Base-by-base conservation (phyloP, 768 basidiomycete genomes). In the Boletus rubropictus region DNA sequence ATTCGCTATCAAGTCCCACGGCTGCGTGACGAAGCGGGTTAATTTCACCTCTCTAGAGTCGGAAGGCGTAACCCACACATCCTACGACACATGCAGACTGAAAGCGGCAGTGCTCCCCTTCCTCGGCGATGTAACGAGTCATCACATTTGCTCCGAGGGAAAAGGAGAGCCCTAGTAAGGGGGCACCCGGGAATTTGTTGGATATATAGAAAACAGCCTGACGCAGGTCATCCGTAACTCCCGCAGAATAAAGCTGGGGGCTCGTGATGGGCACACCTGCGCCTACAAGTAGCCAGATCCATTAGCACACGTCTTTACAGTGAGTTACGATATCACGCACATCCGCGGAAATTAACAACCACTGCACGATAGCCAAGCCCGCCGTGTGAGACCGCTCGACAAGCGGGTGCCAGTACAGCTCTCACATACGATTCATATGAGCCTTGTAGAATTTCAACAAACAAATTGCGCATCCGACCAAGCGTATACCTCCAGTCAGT, bases 61-160 rank as follows among this genome's bases (percentile, higher is more conserved):
- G 37, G 33, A 25, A 50, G 14, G 18, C 29, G 17, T 18, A 37
- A 73, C 85, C 64, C 69, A 92, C 84, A 67, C 89, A 88, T 62
- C 72, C 88, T 15, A 92, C 69, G 15, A 76, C 79, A 67, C 82
- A 84, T 25, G 79, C 86, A 4, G 82, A 79, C 44, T 66, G 66
- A 27, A 92, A 64, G 49, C 85, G 77, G 57, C 80, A 78, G 18
- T 70, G 58, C 31, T 72, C 71, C 12, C 86, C 82, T 61, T 95
- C 87, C 68, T 95, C 86, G 5, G 86, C 91, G 42, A 94, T 69
- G 65, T 96, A 96, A 52, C 89, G 78, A 28, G 91, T 86, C 56
- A 98, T 69, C 29, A 97, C 86, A 62, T 89, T 91, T 35, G 93
- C 88, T 35, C 95, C 96, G 31, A 99, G 78, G 4, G 92, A 96